phyloP scores from a whole-genome alignment of 2,329 filamentous ascomycete genomes.

The Verticillium alfalfae region DNA sequence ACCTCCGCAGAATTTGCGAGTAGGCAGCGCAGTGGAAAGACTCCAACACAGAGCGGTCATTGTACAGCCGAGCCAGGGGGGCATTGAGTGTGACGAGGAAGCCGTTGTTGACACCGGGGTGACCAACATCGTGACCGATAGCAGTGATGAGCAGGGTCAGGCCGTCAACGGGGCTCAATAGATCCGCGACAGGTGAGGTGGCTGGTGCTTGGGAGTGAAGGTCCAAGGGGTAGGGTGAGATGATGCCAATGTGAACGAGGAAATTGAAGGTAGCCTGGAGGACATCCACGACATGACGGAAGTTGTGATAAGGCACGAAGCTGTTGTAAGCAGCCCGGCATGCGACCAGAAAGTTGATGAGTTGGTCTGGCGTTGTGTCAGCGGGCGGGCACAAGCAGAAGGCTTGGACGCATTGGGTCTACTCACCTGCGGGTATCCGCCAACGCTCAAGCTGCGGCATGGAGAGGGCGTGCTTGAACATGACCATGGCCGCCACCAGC shows the following conservation, averaged over 20 bases:
- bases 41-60: constrained; percentile 92
- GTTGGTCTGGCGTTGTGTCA: constrained; percentile 57
- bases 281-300: constrained; percentile 94
- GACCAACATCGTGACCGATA: constrained; percentile 96
- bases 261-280: constrained; percentile 91
- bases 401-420: constrained; percentile 10
- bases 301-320: constrained; percentile 97
- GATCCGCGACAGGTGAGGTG: constrained; percentile 62
- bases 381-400: constrained; percentile 15
- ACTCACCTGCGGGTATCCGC: constrained; percentile 70
- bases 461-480: constrained; percentile 82
- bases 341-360: constrained; percentile 80
- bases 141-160: constrained; percentile 87
- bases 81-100: constrained; percentile 90
- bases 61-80: constrained; percentile 90
- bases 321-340: constrained; percentile 93
- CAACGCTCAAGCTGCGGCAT: constrained; percentile 78
- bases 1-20: constrained; percentile 85
- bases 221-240: constrained; percentile 58
- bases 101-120: constrained; percentile 96
- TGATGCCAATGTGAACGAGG: constrained; percentile 70
- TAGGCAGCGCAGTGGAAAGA: constrained; percentile 97
- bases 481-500: constrained; percentile 75
- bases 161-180: constrained; percentile 83
- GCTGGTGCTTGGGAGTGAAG: constrained; percentile 20